phyloP scores from a whole-genome alignment of 257 asterid species.

The Nicotiana attenuata region DNA sequence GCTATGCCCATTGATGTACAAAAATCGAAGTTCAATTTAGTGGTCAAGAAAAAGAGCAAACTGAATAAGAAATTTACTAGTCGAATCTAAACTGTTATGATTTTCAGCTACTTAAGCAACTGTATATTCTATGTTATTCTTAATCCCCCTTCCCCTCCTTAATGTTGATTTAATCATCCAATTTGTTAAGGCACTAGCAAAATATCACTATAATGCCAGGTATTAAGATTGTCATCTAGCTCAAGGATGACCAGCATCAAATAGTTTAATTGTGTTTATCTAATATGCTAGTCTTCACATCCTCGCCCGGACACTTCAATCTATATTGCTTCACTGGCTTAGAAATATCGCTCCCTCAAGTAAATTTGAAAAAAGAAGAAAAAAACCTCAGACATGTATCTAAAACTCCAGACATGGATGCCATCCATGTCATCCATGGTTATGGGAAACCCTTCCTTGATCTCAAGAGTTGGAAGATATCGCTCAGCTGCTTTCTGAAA shows the following conservation, averaged over 20 bases:
- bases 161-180: background rate
- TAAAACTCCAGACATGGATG: constrained; percentile 37
- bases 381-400: constrained; percentile 25
- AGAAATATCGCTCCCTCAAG: background rate
- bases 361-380: background rate
- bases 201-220: background rate
- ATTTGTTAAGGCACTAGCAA: background rate
- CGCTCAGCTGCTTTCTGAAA: constrained; percentile 37
- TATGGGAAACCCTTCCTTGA: constrained; percentile 36
- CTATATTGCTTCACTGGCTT: background rate
- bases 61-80: too few relatives aligned
- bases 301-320: background rate
- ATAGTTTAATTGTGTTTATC: background rate
- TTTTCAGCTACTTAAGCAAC: background rate
- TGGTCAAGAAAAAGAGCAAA: too few relatives aligned
- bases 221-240: background rate
- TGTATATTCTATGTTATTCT: background rate
- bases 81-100: too few relatives aligned
- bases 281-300: background rate
- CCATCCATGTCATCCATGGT: constrained; percentile 50
- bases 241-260: background rate
- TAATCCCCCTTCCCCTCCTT: too few relatives aligned
- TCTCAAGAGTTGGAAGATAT: constrained; percentile 33
- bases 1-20: too few relatives aligned
- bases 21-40: too few relatives aligned